Base-by-base conservation (phyloP, 2,329 filamentous ascomycete genomes). In the Arthrobotrys conoides region DNA sequence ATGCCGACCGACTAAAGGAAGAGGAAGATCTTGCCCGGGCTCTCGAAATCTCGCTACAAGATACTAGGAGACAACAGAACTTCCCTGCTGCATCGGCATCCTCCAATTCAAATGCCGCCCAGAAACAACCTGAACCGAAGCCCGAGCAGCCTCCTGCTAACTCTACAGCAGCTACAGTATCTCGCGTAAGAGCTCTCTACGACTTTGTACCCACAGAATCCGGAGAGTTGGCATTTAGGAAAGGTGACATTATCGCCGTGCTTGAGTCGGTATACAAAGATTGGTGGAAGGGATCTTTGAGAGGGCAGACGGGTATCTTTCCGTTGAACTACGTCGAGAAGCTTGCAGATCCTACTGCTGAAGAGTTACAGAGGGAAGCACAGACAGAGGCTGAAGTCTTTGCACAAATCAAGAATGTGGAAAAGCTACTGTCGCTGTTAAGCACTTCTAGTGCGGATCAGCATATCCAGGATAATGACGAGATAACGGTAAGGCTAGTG, bases 261-360 rank as follows among this genome's bases (percentile, higher is more conserved):
- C 88, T 99, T 48, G 96, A 98, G 85, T 97, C 94, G 0, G 96
- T 98, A 0, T 99, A 96, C 86, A 99, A 98, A 85, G 96, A 99
- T 85, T 99, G 96, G 96, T 99, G 96, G 96, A 95, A 97, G 82
- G 96, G 96, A 0, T 97, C 94, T 49, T 87, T 99, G 76, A 91
- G 94, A 83, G 96, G 96, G 20, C 93, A 97, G 85, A 97, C 94
- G 5, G 96, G 96, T 82, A 99, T 99, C 81, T 99, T 99, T 85
- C 96, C 96, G 5, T 88, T 99, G 81, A 99, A 99, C 86, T 99
- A 99, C 83, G 96, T 99, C 16, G 96, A 99, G 86, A 99, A 99
- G 85, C 87, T 99, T 80, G 91, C 94, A 70, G 96, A 99, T 83
- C 96, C 96, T 4, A 98, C 96, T 0, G 91, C 91, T 18, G 95